phyloP scores from a whole-genome alignment of 805 yeast genomes.

The Starmera amethionina region DNA sequence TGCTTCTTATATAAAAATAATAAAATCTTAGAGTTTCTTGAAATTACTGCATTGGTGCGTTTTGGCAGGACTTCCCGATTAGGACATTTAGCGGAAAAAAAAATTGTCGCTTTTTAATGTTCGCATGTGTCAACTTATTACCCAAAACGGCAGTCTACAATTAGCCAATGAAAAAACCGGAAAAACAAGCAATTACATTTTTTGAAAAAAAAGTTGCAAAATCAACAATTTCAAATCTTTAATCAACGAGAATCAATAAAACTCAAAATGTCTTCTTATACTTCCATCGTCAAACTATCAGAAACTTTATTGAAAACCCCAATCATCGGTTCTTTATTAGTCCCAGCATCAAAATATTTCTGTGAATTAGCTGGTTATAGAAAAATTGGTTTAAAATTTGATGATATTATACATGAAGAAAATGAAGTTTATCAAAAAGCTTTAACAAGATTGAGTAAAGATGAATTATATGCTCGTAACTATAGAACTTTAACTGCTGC shows the following conservation, averaged over 20 bases:
- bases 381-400: slow-evolving; percentile 84
- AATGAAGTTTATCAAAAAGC: slow-evolving; percentile 82
- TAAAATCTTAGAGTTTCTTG: too few relatives aligned
- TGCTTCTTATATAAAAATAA: too few relatives aligned
- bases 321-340: slow-evolving; percentile 58
- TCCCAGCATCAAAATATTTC: slow-evolving; percentile 74
- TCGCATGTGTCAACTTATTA: too few relatives aligned
- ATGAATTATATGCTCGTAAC: slow-evolving; percentile 81
- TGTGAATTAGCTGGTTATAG: slow-evolving; percentile 82
- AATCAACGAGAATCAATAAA: not conserved
- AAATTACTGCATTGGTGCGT: too few relatives aligned
- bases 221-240: not conserved
- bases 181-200: not conserved
- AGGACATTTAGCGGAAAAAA: too few relatives aligned
- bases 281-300: slow-evolving; percentile 63
- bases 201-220: not conserved
- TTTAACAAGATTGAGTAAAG: slow-evolving; percentile 73
- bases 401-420: slow-evolving; percentile 85
- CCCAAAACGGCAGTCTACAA: not conserved
- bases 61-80: too few relatives aligned
- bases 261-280: slow-evolving; percentile 42
- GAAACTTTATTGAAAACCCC: slow-evolving; percentile 80
- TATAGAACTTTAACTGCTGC: slow-evolving; percentile 89
- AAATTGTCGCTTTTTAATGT: too few relatives aligned
- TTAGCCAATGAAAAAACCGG: not conserved